A percentile compares a stretch with the other conserved stretches of the same genome.
Conservation (phyloP, 2,329 filamentous ascomycete species). For the Thelonectria olida region DNA sequence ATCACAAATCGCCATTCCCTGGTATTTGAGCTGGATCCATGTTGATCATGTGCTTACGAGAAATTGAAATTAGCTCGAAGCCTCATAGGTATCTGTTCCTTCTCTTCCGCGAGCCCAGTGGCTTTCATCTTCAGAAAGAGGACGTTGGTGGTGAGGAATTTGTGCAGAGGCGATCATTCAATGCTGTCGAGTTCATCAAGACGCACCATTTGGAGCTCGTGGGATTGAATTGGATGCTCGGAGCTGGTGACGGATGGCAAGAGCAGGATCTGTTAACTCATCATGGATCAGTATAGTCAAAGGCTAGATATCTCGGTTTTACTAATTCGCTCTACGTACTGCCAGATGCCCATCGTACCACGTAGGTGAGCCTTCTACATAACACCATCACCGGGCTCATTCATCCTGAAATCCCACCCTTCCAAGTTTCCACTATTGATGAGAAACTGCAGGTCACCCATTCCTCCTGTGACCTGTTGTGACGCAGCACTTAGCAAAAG, state of each 20-base stretch:
- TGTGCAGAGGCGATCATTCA: constrained; percentile 54
- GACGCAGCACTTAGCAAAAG: no score
- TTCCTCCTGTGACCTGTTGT: constrained; percentile 29
- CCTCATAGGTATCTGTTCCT: constrained; percentile 59
- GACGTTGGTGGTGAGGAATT: constrained; percentile 59
- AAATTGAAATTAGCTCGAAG: constrained; percentile 47
- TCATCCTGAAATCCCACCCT: constrained; percentile 24
- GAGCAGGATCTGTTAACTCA: constrained; percentile 21
- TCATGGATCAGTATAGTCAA: no score
- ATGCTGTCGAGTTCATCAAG: constrained; percentile 49
- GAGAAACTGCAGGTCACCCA: constrained; percentile 24
- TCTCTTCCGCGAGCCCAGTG: constrained; percentile 52
- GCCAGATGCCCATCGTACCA: no score
- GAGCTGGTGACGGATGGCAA: constrained; percentile 55
- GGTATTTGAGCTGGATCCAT: not conserved
- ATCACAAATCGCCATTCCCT: no score
- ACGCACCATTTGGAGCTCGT: constrained; percentile 51
- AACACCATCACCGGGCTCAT: not conserved
- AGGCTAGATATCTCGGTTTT: no score
- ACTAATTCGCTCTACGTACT: no score
- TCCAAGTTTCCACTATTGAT: constrained; percentile 19
- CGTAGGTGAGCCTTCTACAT: not conserved
- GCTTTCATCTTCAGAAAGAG: constrained; percentile 47
- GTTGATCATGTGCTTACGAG: not conserved
- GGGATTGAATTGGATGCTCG: constrained; percentile 56